Percentiles rank a stretch among this genome's conserved stretches.
Conservation (phyloP, 2,329 filamentous ascomycete species). For the Zymoseptoria crescenta region DNA sequence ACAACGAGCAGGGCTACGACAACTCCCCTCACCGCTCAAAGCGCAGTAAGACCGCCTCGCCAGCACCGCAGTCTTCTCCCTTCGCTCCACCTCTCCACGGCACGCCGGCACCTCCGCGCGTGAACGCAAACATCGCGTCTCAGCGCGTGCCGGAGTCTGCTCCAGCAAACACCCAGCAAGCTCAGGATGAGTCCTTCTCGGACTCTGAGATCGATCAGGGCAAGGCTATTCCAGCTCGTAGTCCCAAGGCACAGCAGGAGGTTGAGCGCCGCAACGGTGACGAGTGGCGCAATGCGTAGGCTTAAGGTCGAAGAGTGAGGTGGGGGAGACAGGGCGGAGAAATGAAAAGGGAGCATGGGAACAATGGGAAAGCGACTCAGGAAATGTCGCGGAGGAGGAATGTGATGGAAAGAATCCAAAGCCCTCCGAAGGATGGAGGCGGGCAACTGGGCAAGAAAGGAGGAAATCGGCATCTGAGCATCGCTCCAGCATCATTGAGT, state of each 20-base stretch:
- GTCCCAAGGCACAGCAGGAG: not conserved
- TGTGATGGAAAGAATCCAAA: too few species aligned
- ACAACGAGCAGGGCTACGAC: not conserved
- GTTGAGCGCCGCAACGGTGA: not conserved
- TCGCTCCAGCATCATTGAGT: too few species aligned
- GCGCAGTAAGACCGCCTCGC: not conserved
- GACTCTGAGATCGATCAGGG: not conserved
- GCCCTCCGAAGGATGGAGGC: too few species aligned
- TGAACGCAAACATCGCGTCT: not conserved
- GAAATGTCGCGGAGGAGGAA: too few species aligned
- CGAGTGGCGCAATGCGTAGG: not conserved
- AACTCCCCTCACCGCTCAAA: not conserved
- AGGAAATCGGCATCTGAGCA: too few species aligned
- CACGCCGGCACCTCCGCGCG: not conserved
- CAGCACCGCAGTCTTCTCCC: not conserved
- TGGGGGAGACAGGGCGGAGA: too few species aligned
- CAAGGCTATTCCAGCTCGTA: not conserved
- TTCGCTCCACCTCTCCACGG: not conserved
- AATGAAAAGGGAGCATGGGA: too few species aligned
- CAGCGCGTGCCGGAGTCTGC: too few species aligned
- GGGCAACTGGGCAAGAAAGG: too few species aligned
- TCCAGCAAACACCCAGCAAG: not conserved
- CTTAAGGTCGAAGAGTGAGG: too few species aligned
- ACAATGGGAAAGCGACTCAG: too few species aligned
- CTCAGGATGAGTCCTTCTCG: not conserved